Base-by-base conservation (phyloP, 371 early-diverging fungal genomes). In the Enterocytospora artemiae region DNA sequence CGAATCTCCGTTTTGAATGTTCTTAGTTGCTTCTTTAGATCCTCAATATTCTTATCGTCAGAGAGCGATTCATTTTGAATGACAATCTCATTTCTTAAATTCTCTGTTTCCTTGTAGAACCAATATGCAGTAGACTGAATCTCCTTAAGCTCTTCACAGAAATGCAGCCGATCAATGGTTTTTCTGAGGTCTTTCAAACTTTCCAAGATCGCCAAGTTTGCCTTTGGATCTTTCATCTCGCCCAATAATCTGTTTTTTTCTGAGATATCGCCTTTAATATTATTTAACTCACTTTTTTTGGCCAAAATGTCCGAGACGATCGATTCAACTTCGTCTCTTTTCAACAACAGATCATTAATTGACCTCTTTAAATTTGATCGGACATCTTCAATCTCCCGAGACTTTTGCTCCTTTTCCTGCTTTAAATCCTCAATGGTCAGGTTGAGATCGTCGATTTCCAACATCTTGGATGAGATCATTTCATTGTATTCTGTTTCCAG, bases 11-110 rank as follows among this genome's bases (percentile, higher is more conserved):
- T 56, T 22, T 56, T 66, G 28, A 37, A 36, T 1, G 61, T 48
- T 43, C 67, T 52, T 4, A 75, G 53, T 24, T 75, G 49, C 54
- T 65, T 75, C 51, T 66, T 65, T 9, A 72, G 41, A 5, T 52
- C 39, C 24, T 52, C 63, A 4, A 60, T 12, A 7, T 31, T 20
- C 16, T 41, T 33, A 5, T 33, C 57, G 7, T 20, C 24, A 16
- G 34, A 3, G 3, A 7, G 52, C 9, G n/a, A n/a, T n/a, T n/a
- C n/a, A n/a, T n/a, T n/a, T n/a, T n/a, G n/a, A n/a, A 50, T 24
- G 12, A n/a, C 18, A 31, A 20, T 32, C 25, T 60, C 49, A 5
- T 34, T 32, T 39, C 3, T 5, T 52, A 60, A 37, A 4, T 20
- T 12, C 3, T 53, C 16, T 18, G 50, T 57, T 27, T 57, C 54